These are phyloP conservation scores for Gossypium turneri DNA, from an alignment of 345 rosid genomes.

Conservation along the genomic window DNA sequence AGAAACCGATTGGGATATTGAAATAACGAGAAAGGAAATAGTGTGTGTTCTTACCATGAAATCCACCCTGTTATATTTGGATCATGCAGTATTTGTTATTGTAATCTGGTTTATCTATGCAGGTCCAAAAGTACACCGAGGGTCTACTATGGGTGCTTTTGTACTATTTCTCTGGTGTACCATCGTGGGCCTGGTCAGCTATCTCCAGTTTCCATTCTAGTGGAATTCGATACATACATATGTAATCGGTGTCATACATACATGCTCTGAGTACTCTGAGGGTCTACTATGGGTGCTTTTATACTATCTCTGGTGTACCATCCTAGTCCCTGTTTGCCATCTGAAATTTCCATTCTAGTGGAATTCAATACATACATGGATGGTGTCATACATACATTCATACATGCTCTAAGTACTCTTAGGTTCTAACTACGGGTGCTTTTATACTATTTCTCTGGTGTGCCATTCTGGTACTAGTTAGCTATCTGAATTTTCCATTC, in stretches of 20 bases:
- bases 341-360: background rate
- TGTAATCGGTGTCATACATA: too few relatives aligned
- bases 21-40: constrained; percentile 16
- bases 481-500: too few relatives aligned
- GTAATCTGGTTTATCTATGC: background rate
- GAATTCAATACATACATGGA: background rate
- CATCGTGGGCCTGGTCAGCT: constrained; percentile 30
- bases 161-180: constrained; percentile 27
- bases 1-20: background rate
- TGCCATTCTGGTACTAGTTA: too few relatives aligned
- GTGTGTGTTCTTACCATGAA: background rate
- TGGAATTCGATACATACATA: too few relatives aligned
- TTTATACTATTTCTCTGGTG: too few relatives aligned
- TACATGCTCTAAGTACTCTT: too few relatives aligned
- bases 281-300: constrained; percentile 1
- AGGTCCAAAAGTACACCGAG: constrained; percentile 26
- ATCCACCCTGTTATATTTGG: background rate
- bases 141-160: constrained; percentile 27
- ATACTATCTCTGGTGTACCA: too few relatives aligned
- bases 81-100: background rate
- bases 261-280: background rate
- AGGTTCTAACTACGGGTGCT: too few relatives aligned
- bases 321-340: too few relatives aligned
- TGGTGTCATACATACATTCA: background rate
- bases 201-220: too few relatives aligned